Evolutionary conservation across 345 rosid species (phyloP), one percentile per base, ranked within the genome.

Genomic region (Gynandropsis gynandra): DNA sequence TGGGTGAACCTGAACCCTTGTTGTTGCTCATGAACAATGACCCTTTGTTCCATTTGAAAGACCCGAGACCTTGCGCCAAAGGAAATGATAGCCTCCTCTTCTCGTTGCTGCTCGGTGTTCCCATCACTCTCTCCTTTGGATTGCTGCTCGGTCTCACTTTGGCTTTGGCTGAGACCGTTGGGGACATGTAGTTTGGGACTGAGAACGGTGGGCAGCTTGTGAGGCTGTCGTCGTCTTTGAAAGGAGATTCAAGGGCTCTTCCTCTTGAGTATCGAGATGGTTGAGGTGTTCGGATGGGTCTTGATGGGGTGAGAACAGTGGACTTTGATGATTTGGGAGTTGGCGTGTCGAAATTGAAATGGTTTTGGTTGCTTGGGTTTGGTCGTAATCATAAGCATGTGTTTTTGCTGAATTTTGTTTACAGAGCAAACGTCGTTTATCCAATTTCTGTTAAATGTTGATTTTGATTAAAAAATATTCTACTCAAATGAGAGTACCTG

Each of bases 211-310:
- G 97, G 68, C 97, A 93, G 64, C 97, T 88, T 11, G 64, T 79
- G 56, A 93, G 86, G 66, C 97, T 87, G 20, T 88, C 97, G n/a
- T 92, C 97, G 33, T 92, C 99, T 73, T 81, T 92, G 31, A 72
- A 19, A 14, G 87, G 88, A 11, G 88, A 83, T 9, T 59, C 83
- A 11, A 61, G 76, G 20, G 78, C 77, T 77, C 90, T 76, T 19
- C 72, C 69, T 54, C 78, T 79, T 0, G 89, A 79, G 64, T 79
- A 76, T 51, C 77, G 82, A 4, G 81, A 76, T 7, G 70, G 62
- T 11, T 81, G 74, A 0, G 84, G 94, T 5, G 89, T 78, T 54
- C 70, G 72, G 8, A 70, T 43, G 10, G 41, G 74, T 63, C 76
- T 75, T 15, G 87, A 50, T 1, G 86, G 10, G 12, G 70, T 42